Base-by-base conservation (phyloP, 1,139 yeast species). In the Suhomyces coccinellae region DNA sequence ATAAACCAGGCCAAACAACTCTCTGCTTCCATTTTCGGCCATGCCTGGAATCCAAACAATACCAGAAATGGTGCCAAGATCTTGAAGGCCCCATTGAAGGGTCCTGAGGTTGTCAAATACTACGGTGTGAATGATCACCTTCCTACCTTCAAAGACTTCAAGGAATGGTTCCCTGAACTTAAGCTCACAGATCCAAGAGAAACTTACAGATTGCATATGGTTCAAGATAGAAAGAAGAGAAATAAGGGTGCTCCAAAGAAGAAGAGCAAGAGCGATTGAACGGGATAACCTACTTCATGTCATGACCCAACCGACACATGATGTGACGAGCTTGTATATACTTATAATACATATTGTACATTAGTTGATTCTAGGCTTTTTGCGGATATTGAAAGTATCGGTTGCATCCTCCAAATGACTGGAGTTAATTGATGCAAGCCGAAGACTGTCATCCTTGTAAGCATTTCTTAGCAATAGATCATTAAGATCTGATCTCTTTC, bases 241-340 rank as follows among this genome's bases (percentile, higher is more conserved):
- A 91, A 89, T 63, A 89, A 89, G 68, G 95, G 96, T 64, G 95
- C 96, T 16, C 97, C 96, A 55, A 82, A 85, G 73, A 89, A 89
- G 76, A 81, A 80, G 67, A 55, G 40, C 28, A 45, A 48, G 44
- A 38, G 33, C 24, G 44, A 36, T 15, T 36, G n/a, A 27, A 15
- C 26, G n/a, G 8, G 22, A 9, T 22, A 16, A 33, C 28, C 20
- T 20, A 20, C 27, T 9, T 33, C 20, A 26, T n/a, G 13, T 22
- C 15, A 5, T 20, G 11, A n/a, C 17, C 13, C 7, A 13, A 34
- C 11, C 12, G 22, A 14, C 26, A 6, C 14, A 24, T 22, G 13
- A 29, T 12, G 14, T 26, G 36, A 24, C 26, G 34, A 17, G 15
- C 38, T 28, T 40, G 44, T 41, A 41, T 22, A 41, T 41, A 41